phyloP scores from a whole-genome alignment of 2,329 filamentous ascomycete species.

The Ilyonectria destructans region DNA sequence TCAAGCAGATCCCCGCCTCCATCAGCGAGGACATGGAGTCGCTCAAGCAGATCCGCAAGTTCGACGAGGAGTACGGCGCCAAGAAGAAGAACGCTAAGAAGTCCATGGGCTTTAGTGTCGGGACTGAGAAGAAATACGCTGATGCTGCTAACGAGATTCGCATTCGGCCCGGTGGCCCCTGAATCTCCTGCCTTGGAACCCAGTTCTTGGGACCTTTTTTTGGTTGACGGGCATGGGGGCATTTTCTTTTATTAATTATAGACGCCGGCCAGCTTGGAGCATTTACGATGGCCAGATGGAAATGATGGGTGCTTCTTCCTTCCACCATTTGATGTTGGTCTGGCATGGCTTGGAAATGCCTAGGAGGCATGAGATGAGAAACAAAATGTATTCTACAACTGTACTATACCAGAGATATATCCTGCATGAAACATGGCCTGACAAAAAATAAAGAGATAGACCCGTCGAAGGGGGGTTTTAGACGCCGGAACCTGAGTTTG shows the following conservation, averaged over 20 bases:
- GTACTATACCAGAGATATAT: constrained; percentile 37
- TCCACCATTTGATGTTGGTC: background rate
- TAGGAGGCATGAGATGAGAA: constrained; percentile 14
- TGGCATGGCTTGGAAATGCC: constrained; percentile 22
- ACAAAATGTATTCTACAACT: constrained; percentile 37
- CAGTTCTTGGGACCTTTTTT: background rate
- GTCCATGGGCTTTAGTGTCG: constrained; percentile 73
- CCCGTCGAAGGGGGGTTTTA: background rate
- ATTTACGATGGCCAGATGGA: constrained; percentile 28
- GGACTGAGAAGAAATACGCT: constrained; percentile 53
- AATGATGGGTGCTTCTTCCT: constrained; percentile 21
- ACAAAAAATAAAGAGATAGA: constrained; percentile 4
- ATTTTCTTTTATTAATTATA: constrained; percentile 27
- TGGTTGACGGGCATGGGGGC: constrained; percentile 11
- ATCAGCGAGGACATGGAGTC: constrained; percentile 95
- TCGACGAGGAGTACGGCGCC: constrained; percentile 96
- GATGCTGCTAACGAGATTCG: constrained; percentile 64
- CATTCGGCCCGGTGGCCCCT: constrained; percentile 54
- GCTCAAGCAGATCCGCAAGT: constrained; percentile 89
- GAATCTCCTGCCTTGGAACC: background rate
- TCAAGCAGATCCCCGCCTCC: constrained; percentile 91
- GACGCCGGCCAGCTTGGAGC: constrained; percentile 30
- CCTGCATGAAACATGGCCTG: constrained; percentile 23
- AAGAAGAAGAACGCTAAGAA: constrained; percentile 76
- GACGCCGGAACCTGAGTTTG: constrained; percentile 12